Evolutionary conservation across 768 basidiomycete genomes (phyloP).

Genomic region (Amanita brunnescens): DNA sequence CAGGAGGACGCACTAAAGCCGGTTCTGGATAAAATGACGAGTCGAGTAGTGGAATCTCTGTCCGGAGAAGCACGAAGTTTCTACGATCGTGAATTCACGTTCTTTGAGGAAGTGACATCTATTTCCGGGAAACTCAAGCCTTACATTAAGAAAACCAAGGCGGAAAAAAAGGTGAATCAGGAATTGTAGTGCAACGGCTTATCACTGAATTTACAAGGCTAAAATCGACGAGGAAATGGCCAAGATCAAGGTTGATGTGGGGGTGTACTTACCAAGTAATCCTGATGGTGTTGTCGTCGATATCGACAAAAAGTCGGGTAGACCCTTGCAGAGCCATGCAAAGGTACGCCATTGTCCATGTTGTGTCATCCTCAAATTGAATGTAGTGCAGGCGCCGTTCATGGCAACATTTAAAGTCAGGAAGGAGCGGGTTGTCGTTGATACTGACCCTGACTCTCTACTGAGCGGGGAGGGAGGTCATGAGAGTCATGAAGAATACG

Average conservation of each 20-base stretch:
- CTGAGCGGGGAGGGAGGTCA: slow-evolving; percentile 51
- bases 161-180: slow-evolving; percentile 81
- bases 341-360: slow-evolving; percentile 48
- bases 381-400: slow-evolving; percentile 76
- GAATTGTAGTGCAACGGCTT: not conserved
- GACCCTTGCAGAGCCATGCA: slow-evolving; percentile 94
- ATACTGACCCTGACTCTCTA: slow-evolving; percentile 67
- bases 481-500: slow-evolving; percentile 58
- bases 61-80: slow-evolving; percentile 85
- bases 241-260: slow-evolving; percentile 86
- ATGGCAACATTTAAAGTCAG: slow-evolving; percentile 99
- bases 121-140: slow-evolving; percentile 98
- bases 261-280: slow-evolving; percentile 95
- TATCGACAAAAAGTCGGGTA: slow-evolving; percentile 92
- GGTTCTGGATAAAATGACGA: slow-evolving; percentile 79
- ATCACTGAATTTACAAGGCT: slow-evolving; percentile 40
- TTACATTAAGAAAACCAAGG: slow-evolving; percentile 88
- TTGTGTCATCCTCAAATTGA: not conserved
- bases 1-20: slow-evolving; percentile 97
- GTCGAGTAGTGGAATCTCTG: slow-evolving; percentile 70
- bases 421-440: slow-evolving; percentile 65
- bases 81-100: slow-evolving; percentile 91
- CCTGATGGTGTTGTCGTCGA: slow-evolving; percentile 97
- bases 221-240: slow-evolving; percentile 99
- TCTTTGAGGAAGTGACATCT: slow-evolving; percentile 95